A percentile compares a stretch with the other conserved stretches of the same genome.
phyloP scores from a whole-genome alignment of 2,329 filamentous ascomycete species.

The Calonectria pseudoreteaudii region DNA sequence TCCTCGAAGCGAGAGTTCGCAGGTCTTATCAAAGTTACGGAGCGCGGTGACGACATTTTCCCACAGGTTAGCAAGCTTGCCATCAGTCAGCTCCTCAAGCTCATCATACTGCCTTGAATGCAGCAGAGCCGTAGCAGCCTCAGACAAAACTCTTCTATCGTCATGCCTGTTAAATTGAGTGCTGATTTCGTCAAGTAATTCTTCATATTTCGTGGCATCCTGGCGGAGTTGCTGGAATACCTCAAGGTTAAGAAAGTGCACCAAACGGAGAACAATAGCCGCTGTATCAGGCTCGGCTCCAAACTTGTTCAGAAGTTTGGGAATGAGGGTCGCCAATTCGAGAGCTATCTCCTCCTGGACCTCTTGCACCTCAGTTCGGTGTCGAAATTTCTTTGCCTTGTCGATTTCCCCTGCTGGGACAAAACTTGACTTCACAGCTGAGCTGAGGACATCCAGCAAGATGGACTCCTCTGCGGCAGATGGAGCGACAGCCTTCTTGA shows the following conservation, averaged over 20 bases:
- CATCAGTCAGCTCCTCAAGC: slow-evolving; percentile 85
- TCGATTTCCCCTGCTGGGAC: slow-evolving; percentile 74
- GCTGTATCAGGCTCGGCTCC: slow-evolving; percentile 90
- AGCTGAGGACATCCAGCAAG: slow-evolving; percentile 87
- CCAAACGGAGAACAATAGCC: slow-evolving; percentile 84
- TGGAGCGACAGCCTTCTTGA: slow-evolving; percentile 80
- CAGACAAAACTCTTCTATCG: slow-evolving; percentile 84
- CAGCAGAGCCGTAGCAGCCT: slow-evolving; percentile 84
- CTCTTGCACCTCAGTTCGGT: slow-evolving; percentile 74
- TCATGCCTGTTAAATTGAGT: slow-evolving; percentile 95
- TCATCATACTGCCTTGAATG: slow-evolving; percentile 90
- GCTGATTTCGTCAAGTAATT: slow-evolving; percentile 89
- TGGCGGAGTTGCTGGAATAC: slow-evolving; percentile 91
- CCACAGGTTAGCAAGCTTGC: slow-evolving; percentile 86
- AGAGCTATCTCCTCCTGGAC: slow-evolving; percentile 83
- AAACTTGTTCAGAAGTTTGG: slow-evolving; percentile 90
- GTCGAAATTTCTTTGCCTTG: slow-evolving; percentile 66
- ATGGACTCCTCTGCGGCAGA: slow-evolving; percentile 83
- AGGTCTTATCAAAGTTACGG: slow-evolving; percentile 75
- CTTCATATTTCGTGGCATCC: slow-evolving; percentile 82
- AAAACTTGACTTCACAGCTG: slow-evolving; percentile 81
- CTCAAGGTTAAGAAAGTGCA: slow-evolving; percentile 87
- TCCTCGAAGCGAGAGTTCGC: slow-evolving; percentile 78
- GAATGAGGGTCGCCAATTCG: slow-evolving; percentile 82
- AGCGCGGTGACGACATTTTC: slow-evolving; percentile 83